Conservation (phyloP, 1,284 basidiomycete species). For the Cryptococcus sp. region DNA sequence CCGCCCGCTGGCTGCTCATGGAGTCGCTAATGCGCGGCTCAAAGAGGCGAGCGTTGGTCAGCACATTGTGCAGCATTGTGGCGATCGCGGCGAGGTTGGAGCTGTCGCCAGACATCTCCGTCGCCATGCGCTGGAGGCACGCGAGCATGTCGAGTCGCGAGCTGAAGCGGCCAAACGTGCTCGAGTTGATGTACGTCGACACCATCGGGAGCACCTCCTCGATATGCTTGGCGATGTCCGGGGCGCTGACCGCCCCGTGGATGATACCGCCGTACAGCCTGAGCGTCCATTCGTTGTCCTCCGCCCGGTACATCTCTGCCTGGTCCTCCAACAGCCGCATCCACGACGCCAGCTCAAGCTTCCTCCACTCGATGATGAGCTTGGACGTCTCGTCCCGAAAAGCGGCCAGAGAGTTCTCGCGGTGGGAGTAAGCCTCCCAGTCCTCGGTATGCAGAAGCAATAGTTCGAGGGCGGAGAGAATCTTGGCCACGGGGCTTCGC, state of each 20-base stretch:
- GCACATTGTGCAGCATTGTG: slow-evolving; percentile 66
- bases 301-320: slow-evolving; percentile 58
- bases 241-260: slow-evolving; percentile 60
- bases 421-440: slow-evolving; percentile 93
- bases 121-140: slow-evolving; percentile 60
- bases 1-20: slow-evolving; percentile 60
- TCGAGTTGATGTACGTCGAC: slow-evolving; percentile 73
- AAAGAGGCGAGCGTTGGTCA: slow-evolving; percentile 67
- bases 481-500: slow-evolving; percentile 72
- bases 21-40: slow-evolving; percentile 54
- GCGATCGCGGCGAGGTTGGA: slow-evolving; percentile 50
- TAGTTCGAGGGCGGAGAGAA: slow-evolving; percentile 81
- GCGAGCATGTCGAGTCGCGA: slow-evolving; percentile 66
- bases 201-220: slow-evolving; percentile 71
- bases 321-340: slow-evolving; percentile 74
- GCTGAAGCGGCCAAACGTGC: slow-evolving; percentile 77
- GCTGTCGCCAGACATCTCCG: slow-evolving; percentile 17
- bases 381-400: slow-evolving; percentile 66
- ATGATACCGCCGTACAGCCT: slow-evolving; percentile 78
- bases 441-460: slow-evolving; percentile 86
- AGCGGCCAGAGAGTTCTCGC: slow-evolving; percentile 70
- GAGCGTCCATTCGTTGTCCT: slow-evolving; percentile 86
- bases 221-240: slow-evolving; percentile 51
- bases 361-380: slow-evolving; percentile 86
- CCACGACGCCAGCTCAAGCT: slow-evolving; percentile 87